A percentile compares a stretch with the other conserved stretches of the same genome.
Conservation (phyloP, 768 basidiomycete species). For the Heimioporus sp. region DNA sequence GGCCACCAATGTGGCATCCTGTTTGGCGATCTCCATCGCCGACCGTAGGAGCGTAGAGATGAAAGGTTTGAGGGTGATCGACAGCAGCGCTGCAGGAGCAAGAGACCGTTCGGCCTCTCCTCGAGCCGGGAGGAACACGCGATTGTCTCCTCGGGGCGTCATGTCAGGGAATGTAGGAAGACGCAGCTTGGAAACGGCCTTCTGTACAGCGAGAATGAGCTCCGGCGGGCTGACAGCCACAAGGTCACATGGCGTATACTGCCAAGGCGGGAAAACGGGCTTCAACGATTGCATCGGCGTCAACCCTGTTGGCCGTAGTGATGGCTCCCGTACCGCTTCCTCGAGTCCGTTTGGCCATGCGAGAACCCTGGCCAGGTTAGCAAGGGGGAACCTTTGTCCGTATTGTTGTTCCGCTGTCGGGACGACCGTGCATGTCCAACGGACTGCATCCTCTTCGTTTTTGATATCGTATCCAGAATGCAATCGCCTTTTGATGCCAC, state of each 20-base stretch:
- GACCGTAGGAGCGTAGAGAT: conserved; percentile 33
- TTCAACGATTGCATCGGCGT: conserved; percentile 1
- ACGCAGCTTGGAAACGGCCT: conserved; percentile 12
- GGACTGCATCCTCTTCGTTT: conserved; percentile 10
- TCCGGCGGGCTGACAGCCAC: conserved; percentile 22
- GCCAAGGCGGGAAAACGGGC: conserved; percentile 10
- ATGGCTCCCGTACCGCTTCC: conserved; percentile 9
- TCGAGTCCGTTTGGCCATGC: conserved; percentile 17
- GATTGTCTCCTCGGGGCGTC: conserved; percentile 5
- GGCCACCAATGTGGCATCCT: conserved; percentile 27
- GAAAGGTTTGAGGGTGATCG: conserved; percentile 31
- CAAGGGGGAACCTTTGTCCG: conserved; percentile 16
- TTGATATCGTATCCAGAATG: conserved; percentile 25
- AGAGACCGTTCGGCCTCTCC: conserved; percentile 24
- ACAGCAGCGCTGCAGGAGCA: conserved; percentile 38
- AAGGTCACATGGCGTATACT: conserved; percentile 22
- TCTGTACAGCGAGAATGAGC: conserved; percentile 29
- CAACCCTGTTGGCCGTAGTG: neutral
- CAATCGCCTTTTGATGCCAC: conserved; percentile 29
- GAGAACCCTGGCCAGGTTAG: conserved; percentile 16
- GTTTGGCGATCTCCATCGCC: conserved; percentile 32
- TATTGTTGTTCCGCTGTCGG: conserved; percentile 17
- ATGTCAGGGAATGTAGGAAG: conserved; percentile 21
- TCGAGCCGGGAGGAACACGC: conserved; percentile 9
- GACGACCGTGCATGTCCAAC: conserved; percentile 28